These are phyloP conservation scores for Fusarium tanahbumbuense DNA, from an alignment of 2,329 filamentous ascomycete genomes.

Conservation along the genomic window DNA sequence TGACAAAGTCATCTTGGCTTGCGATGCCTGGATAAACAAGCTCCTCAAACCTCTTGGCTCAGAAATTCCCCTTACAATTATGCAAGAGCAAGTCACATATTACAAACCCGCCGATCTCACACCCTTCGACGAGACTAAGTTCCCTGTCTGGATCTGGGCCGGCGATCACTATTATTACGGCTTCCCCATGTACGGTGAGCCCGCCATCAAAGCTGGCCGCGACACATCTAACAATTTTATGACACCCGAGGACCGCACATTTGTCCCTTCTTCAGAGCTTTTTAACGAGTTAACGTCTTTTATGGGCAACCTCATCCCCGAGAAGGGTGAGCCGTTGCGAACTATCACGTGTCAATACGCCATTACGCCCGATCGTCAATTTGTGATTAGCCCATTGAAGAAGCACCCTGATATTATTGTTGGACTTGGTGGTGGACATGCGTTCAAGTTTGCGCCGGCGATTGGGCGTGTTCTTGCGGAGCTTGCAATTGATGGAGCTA, in stretches of 20 bases:
- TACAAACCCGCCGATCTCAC: slow-evolving; percentile 25
- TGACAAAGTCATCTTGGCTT: slow-evolving; percentile 24
- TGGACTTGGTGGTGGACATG: slow-evolving; percentile 38
- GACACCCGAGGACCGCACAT: slow-evolving; percentile 29
- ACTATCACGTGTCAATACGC: slow-evolving; percentile 46
- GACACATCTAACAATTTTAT: slow-evolving; percentile 32
- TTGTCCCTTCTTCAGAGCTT: slow-evolving; percentile 15
- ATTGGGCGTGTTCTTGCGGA: slow-evolving; percentile 44
- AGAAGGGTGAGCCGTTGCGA: slow-evolving; percentile 27
- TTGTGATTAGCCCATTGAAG: slow-evolving; percentile 38
- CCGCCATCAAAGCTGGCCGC: slow-evolving; percentile 34
- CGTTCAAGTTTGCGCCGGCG: slow-evolving; percentile 44
- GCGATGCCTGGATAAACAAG: slow-evolving; percentile 37
- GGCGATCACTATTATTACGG: slow-evolving; percentile 22
- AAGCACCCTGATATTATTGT: slow-evolving; percentile 34
- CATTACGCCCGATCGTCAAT: slow-evolving; percentile 41
- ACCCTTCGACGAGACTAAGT: slow-evolving; percentile 12
- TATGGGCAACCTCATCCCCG: slow-evolving; percentile 20
- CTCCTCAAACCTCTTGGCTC: slow-evolving; percentile 21
- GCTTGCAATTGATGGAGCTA: slow-evolving; percentile 41
- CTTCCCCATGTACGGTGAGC: slow-evolving; percentile 31
- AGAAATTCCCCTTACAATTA: slow-evolving; percentile 29
- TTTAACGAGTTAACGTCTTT: slow-evolving; percentile 15
- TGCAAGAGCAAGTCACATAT: slow-evolving; percentile 42
- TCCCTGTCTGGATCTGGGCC: slow-evolving; percentile 39